Evolutionary conservation across 805 yeast species (phyloP).

Genomic region (Kodamaea lidongshanica): DNA sequence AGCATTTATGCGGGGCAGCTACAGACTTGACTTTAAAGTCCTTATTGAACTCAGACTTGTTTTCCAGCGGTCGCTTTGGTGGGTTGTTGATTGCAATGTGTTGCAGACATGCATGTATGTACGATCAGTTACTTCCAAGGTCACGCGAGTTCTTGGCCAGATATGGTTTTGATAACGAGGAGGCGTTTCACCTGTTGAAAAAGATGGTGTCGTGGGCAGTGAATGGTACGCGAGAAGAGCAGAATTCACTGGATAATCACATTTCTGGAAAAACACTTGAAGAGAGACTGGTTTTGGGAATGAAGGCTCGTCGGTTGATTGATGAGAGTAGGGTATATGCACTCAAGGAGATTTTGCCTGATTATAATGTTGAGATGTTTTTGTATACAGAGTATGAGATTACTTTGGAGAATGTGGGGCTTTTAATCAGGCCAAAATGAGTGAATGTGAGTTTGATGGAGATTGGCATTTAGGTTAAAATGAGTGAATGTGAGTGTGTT

Average conservation of each 20-base stretch:
- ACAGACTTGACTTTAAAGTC: slow-evolving; percentile 78
- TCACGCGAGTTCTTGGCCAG: slow-evolving; percentile 36
- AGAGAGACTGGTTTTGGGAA: slow-evolving; percentile 57
- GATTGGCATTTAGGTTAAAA: too few species aligned
- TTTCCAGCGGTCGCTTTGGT: slow-evolving; percentile 20
- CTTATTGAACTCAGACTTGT: slow-evolving; percentile 36
- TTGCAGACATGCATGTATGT: slow-evolving; percentile 79
- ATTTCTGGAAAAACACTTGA: slow-evolving; percentile 35
- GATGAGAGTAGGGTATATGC: slow-evolving; percentile 66
- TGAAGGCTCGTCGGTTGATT: slow-evolving; percentile 61
- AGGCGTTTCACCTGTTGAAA: slow-evolving; percentile 44
- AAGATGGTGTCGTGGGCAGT: slow-evolving; percentile 88
- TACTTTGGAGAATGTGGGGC: slow-evolving; percentile 67
- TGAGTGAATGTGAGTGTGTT: too few species aligned
- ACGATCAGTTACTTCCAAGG: slow-evolving; percentile 45
- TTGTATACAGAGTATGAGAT: slow-evolving; percentile 51
- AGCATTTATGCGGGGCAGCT: slow-evolving; percentile 91
- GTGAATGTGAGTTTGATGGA: too few species aligned
- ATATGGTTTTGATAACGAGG: slow-evolving; percentile 26
- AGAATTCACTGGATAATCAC: slow-evolving; percentile 23
- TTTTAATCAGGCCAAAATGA: too few species aligned
- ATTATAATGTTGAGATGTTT: slow-evolving; percentile 45
- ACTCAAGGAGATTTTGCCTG: slow-evolving; percentile 25
- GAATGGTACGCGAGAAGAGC: slow-evolving; percentile 45
- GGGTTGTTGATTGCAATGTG: slow-evolving; percentile 87